A percentile compares a stretch with the other conserved stretches of the same genome.
Conservation (phyloP, 1,284 basidiomycete genomes). For the Amylostereum areolatum region DNA sequence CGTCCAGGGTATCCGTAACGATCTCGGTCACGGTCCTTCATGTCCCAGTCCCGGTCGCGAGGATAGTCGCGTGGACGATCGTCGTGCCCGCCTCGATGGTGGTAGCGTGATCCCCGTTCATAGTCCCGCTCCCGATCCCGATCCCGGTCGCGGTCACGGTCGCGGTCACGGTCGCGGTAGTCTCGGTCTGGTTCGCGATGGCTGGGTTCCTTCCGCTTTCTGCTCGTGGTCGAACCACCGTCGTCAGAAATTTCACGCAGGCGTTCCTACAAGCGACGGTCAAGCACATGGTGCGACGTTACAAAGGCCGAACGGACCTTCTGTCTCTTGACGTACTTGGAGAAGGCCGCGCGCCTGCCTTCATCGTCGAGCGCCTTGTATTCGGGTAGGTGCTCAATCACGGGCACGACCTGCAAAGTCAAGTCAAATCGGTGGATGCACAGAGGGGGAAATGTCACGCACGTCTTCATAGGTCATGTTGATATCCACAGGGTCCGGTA, state of each 20-base stretch:
- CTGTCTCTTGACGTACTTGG: constrained; percentile 82
- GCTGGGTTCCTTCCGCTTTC: constrained; percentile 69
- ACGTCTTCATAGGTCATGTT: constrained; percentile 76
- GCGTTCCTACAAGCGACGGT: constrained; percentile 67
- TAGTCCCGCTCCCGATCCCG: constrained; percentile 37
- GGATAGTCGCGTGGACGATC: constrained; percentile 27
- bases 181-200: constrained; percentile 33
- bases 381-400: constrained; percentile 77
- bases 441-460: constrained; percentile 17
- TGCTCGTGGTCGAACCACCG: constrained; percentile 68
- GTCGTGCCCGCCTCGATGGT: constrained; percentile 5
- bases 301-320: constrained; percentile 40
- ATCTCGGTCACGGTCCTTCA: constrained; percentile 41
- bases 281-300: not conserved
- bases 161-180: constrained; percentile 23
- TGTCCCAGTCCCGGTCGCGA: constrained; percentile 35
- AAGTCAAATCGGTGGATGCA: constrained; percentile 2
- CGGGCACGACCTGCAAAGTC: constrained; percentile 51
- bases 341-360: constrained; percentile 70
- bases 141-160: constrained; percentile 33
- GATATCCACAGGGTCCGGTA: constrained; percentile 74
- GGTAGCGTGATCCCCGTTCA: constrained; percentile 29
- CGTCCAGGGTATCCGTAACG: constrained; percentile 25
- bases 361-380: constrained; percentile 82
- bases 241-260: constrained; percentile 72